Evolutionary conservation across 2,329 filamentous ascomycete species (phyloP), one percentile per base, ranked within the genome.

Genomic region (Hymenoscyphus infarciens): DNA sequence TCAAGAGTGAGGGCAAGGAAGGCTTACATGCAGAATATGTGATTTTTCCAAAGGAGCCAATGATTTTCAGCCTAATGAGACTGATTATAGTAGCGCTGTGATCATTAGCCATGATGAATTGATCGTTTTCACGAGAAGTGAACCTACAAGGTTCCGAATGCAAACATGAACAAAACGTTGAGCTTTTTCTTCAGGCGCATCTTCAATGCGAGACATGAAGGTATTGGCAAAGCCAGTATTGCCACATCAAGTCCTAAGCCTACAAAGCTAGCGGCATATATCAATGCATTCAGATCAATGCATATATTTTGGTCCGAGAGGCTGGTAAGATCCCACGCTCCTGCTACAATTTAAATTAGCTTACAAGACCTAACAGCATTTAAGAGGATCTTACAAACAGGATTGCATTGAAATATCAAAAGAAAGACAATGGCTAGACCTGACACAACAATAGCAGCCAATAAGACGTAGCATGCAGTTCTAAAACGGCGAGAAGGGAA

Each of bases 171-270:
- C 56, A 88, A 78, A 16, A 90, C 73, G 39, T 88, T 87, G n/a
- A 85, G 79, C 74, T 89, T 90, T 69, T 89, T 87, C 66, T 86
- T 87, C 63, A 73, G 78, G 1, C 85, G 85, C 29, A 90, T 75
- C 33, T 83, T 82, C 79, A 90, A 83, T 53, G 79, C 78, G 1
- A 84, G 82, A 60, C 89, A 74, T 52, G 87, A 83, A 1, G 86
- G 86, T 75, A 89, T 85, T 0, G 86, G 87, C 8, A 89, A 76
- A 57, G 88, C 82, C 13, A 90, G 76, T 35, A 90, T 84, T 38
- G 84, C 82, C 33, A 89, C 74, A 67, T 90, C 87, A n/a, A 87
- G 88, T 58, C 85, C 83, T 66, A 90, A 86, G 73, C 89, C 89
- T 61, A 89, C 80, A 0, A 85, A 86, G 1, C 86, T 84, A 1